Base-by-base conservation (phyloP, 1,139 yeast genomes). In the Blastobotrys buckinghamii region DNA sequence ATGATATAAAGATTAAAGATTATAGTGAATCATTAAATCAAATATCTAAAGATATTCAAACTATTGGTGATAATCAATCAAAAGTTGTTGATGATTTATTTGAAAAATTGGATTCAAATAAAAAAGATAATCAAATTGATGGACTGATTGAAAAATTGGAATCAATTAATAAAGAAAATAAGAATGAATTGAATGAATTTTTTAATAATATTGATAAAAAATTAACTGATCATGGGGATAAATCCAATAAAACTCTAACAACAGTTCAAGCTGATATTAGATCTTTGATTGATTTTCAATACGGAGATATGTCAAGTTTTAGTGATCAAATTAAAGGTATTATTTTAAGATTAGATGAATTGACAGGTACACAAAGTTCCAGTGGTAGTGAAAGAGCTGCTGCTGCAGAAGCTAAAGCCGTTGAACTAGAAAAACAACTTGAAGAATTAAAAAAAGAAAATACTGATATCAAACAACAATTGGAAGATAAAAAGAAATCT, bases 231-330 rank as follows among this genome's bases (percentile, higher is more conserved):
- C 34, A 35, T 13, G 29, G 40, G n/a, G 30, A 44, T 9, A 37
- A 43, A n/a, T 16, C 50, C 2, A 8, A 44, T 34, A 47, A 50
- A 32, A 43, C 49, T 9, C 39, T 49, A 33, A 20, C 44, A n/a
- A 44, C 41, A 7, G 44, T 57, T 7, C 57, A 55, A 29, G 54
- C 59, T 6, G 59, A 58, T 43, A 50, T 57, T 16, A 54, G 55
- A 19, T 56, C 60, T 1, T 26, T 57, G 38, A 54, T 56, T 13
- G 61, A 57, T 34, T 52, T 53, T 34, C 60, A 56, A 39, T 57
- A 55, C 32, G 55, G 58, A 10, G 58, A 52, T 26, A 44, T 47
- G 33, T 26, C 50, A 9, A 44, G 42, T 15, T 42, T 53, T 26
- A 45, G 53, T 24, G 50, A 50, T 15, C 50, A 51, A 34, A 43